These are phyloP conservation scores for Graphiopsis chlorocephala DNA, from an alignment of 2,329 filamentous ascomycete species.

Conservation along the genomic window DNA sequence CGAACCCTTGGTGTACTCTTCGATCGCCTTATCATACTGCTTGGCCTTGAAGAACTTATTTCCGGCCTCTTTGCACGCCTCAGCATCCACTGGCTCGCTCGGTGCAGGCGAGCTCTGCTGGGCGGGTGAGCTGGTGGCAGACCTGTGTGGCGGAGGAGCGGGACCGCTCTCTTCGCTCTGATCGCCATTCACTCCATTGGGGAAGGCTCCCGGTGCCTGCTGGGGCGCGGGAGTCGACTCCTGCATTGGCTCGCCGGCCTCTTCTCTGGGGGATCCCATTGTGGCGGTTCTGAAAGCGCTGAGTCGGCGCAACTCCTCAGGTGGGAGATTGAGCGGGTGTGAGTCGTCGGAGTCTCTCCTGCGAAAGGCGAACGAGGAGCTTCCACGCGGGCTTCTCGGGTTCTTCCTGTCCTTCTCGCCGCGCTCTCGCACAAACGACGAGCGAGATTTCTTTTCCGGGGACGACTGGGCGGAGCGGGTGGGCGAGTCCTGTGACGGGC, in stretches of 20 bases:
- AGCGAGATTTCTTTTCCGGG: conserved; percentile 26
- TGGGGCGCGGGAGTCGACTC: conserved; percentile 33
- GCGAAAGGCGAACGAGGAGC: conserved; percentile 33
- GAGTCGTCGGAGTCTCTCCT: conserved; percentile 50
- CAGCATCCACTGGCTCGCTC: conserved; percentile 67
- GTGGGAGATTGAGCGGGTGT: conserved; percentile 86
- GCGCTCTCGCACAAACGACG: conserved; percentile 26
- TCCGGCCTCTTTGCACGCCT: conserved; percentile 85
- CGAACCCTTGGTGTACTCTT: conserved; percentile 92
- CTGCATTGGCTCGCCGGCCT: conserved; percentile 31
- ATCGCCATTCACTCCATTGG: conserved; percentile 49
- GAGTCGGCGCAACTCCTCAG: conserved; percentile 78
- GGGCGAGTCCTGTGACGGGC: conserved; percentile 13
- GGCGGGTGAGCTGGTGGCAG: conserved; percentile 35
- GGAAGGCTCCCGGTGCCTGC: conserved; percentile 43
- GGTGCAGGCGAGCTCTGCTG: conserved; percentile 38
- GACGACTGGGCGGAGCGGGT: conserved; percentile 16
- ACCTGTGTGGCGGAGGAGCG: conserved; percentile 68
- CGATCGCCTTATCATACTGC: conserved; percentile 82
- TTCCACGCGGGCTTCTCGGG: conserved; percentile 23
- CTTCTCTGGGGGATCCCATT: conserved; percentile 24
- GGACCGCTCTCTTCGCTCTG: conserved; percentile 49
- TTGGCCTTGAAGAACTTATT: conserved; percentile 97
- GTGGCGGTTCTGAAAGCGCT: conserved; percentile 53
- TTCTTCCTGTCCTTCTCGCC: conserved; percentile 20